Conservation (phyloP, 2,329 filamentous ascomycete genomes). For the Colletotrichum sp. region DNA sequence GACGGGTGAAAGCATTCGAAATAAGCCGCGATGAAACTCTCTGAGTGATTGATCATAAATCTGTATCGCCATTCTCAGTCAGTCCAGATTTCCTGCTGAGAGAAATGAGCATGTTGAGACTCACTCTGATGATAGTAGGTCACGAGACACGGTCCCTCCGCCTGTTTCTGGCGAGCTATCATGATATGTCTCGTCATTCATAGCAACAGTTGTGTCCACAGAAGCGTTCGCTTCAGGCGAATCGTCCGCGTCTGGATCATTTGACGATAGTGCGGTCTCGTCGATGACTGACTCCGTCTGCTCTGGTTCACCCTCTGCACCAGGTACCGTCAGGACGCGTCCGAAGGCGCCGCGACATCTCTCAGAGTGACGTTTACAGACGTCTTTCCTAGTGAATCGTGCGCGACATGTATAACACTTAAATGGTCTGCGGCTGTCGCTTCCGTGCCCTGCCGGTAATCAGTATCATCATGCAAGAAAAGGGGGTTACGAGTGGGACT, state of each 20-base stretch:
- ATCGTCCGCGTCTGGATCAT: neutral
- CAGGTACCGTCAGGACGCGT: neutral
- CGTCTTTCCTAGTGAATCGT: conserved; percentile 23
- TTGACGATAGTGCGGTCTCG: neutral
- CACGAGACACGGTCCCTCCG: neutral
- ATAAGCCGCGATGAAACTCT: conserved; percentile 22
- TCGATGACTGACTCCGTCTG: neutral
- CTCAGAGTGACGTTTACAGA: conserved; percentile 24
- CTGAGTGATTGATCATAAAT: neutral
- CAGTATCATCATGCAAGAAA: neutral
- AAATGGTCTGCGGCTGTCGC: conserved; percentile 22
- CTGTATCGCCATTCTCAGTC: neutral
- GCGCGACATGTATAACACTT: conserved; percentile 23
- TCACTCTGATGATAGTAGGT: neutral
- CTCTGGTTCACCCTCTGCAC: neutral
- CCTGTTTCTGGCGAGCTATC: neutral
- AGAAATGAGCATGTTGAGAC: neutral
- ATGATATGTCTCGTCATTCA: neutral
- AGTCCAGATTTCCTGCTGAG: neutral
- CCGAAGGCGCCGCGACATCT: conserved; percentile 14
- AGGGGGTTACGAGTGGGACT: neutral
- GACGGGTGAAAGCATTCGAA: conserved; percentile 28
- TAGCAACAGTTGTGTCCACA: neutral
- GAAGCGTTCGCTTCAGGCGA: neutral
- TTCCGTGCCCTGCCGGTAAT: conserved; percentile 23